Conservation (phyloP, 192 early-diverging fungal genomes). For the Umbelopsis isabellina region DNA sequence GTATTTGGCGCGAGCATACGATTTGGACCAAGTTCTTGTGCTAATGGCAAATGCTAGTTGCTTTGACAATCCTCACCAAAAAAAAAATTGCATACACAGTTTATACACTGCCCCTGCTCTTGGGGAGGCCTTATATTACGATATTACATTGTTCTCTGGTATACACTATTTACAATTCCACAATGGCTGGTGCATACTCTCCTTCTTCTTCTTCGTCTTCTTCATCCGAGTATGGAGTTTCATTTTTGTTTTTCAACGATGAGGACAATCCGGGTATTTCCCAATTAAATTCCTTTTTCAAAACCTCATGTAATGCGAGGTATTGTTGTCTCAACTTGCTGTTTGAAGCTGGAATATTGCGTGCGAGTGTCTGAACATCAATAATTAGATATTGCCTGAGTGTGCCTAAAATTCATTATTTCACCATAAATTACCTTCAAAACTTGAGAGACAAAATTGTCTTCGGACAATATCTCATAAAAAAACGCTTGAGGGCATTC, state of each 20-base stretch:
- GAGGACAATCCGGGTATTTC: constrained; percentile 42
- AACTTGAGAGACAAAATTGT: constrained; percentile 61
- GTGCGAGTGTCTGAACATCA: constrained; percentile 32
- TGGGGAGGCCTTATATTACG: background rate
- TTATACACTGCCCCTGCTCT: no score
- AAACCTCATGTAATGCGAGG: constrained; percentile 49
- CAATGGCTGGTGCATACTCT: constrained; percentile 73
- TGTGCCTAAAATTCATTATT: constrained; percentile 21
- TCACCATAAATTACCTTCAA: constrained; percentile 44
- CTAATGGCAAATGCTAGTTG: background rate
- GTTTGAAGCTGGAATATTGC: constrained; percentile 34
- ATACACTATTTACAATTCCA: constrained; percentile 41
- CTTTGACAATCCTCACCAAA: background rate
- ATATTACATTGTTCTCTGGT: background rate
- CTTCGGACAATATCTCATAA: constrained; percentile 62
- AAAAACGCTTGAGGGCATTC: constrained; percentile 77
- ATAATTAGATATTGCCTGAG: background rate
- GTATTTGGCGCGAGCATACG: background rate
- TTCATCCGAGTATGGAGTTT: constrained; percentile 18
- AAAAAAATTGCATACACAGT: no score
- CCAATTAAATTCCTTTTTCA: constrained; percentile 66
- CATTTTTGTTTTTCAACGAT: background rate
- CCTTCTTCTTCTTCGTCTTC: constrained; percentile 64
- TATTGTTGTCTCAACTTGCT: constrained; percentile 46
- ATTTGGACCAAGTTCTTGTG: constrained; percentile 7